Evolutionary conservation across 2,329 filamentous ascomycete species (phyloP).

Genomic region (Ophidiomyces ophidiicola): DNA sequence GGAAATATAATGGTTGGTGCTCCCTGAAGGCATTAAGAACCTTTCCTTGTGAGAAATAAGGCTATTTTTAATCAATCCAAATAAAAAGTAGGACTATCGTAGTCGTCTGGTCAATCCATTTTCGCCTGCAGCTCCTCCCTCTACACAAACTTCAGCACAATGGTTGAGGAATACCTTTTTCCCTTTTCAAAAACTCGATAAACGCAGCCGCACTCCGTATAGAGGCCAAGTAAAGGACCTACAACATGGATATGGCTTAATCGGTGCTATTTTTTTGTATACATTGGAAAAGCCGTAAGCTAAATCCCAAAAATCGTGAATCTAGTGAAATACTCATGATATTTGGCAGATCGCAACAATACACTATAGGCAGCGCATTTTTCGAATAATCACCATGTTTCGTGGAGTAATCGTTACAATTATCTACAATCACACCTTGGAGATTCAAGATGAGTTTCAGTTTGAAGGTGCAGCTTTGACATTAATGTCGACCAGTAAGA

Average conservation of each 20-base stretch:
- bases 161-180: too few species aligned
- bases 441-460: neutral
- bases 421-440: conserved; percentile 3
- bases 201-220: too few species aligned
- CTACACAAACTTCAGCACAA: too few species aligned
- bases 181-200: too few species aligned
- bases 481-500: conserved; percentile 6
- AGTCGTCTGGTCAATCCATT: too few species aligned
- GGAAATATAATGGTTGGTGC: too few species aligned
- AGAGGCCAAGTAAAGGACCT: too few species aligned
- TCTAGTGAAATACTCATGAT: conserved; percentile 13
- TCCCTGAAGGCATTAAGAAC: too few species aligned
- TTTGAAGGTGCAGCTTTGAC: neutral
- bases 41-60: too few species aligned
- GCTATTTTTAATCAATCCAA: too few species aligned
- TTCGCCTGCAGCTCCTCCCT: too few species aligned
- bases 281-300: conserved; percentile 14
- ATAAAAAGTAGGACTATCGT: too few species aligned
- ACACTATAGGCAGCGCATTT: conserved; percentile 6
- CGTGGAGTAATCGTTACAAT: conserved; percentile 5
- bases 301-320: conserved; percentile 13
- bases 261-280: conserved; percentile 17
- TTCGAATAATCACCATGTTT: conserved; percentile 8
- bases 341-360: neutral
- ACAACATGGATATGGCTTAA: conserved; percentile 19